Conservation (phyloP, 352 stramenopile species). For the Phytopythium kandeliae region DNA sequence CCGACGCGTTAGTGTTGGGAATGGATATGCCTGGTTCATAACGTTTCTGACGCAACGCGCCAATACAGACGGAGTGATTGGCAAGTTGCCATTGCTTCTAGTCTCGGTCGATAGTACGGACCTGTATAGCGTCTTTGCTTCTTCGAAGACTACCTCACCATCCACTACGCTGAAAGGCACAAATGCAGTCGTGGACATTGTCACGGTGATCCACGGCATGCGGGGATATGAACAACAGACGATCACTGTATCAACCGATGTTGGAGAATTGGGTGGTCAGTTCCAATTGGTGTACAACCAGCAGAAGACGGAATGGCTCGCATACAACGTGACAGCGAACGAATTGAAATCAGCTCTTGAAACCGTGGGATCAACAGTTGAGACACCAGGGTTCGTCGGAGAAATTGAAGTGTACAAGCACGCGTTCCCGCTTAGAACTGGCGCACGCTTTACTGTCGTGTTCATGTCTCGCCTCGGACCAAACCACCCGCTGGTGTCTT, state of each 20-base stretch:
- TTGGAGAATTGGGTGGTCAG: conserved; percentile 64
- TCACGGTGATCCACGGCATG: conserved; percentile 81
- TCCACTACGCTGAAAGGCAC: conserved; percentile 65
- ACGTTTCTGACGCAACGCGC: conserved; percentile 59
- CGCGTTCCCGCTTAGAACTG: conserved; percentile 24
- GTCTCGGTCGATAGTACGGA: conserved; percentile 69
- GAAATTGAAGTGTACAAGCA: conserved; percentile 54
- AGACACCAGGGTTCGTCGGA: conserved; percentile 13
- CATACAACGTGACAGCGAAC: conserved; percentile 54
- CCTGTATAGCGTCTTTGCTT: conserved; percentile 46
- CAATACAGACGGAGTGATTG: conserved; percentile 42
- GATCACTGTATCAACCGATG: conserved; percentile 63
- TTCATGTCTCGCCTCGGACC: conserved; percentile 54
- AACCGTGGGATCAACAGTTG: conserved; percentile 24
- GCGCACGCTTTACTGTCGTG: conserved; percentile 60
- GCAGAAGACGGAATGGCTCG: conserved; percentile 63
- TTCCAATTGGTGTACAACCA: conserved; percentile 88
- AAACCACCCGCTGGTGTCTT: conserved; percentile 47
- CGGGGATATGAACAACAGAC: conserved; percentile 92
- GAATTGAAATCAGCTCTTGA: conserved; percentile 49
- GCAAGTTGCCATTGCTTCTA: conserved; percentile 45
- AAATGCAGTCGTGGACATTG: conserved; percentile 62
- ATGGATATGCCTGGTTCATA: conserved; percentile 81
- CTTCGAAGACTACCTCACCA: conserved; percentile 24
- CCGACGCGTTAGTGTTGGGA: conserved; percentile 58